phyloP scores from a whole-genome alignment of 2,329 filamentous ascomycete species.

The Colletotrichum graminicola region DNA sequence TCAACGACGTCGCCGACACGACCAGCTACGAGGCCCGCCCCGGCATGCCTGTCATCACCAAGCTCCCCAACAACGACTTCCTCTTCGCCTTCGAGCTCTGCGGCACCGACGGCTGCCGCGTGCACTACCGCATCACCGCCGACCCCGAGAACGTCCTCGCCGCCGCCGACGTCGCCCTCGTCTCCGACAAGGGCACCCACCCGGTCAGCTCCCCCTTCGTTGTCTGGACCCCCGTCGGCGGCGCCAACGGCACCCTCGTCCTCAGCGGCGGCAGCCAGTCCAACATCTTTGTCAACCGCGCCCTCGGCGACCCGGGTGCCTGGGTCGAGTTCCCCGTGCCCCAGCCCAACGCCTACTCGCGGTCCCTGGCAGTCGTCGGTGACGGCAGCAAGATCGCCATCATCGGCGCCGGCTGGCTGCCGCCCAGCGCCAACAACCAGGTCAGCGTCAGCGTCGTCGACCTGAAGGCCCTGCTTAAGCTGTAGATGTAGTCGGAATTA shows the following conservation, averaged over 20 bases:
- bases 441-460: slow-evolving; percentile 54
- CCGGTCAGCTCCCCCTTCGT: slow-evolving; percentile 57
- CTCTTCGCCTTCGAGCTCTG: slow-evolving; percentile 76
- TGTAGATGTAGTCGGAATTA: background rate
- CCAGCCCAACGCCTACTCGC: slow-evolving; percentile 54
- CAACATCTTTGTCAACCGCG: slow-evolving; percentile 58
- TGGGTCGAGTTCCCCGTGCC: slow-evolving; percentile 55
- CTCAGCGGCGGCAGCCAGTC: slow-evolving; percentile 54
- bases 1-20: slow-evolving; percentile 72
- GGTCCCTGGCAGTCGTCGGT: slow-evolving; percentile 52
- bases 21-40: slow-evolving; percentile 71
- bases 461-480: slow-evolving; percentile 43
- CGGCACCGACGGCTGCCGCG: slow-evolving; percentile 58
- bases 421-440: slow-evolving; percentile 60
- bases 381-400: slow-evolving; percentile 54
- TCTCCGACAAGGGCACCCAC: slow-evolving; percentile 48
- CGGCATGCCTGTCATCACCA: slow-evolving; percentile 74
- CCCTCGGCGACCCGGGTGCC: slow-evolving; percentile 51
- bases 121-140: slow-evolving; percentile 58
- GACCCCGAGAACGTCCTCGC: slow-evolving; percentile 53
- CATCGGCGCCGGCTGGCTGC: slow-evolving; percentile 58
- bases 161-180: slow-evolving; percentile 49
- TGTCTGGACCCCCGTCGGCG: slow-evolving; percentile 58
- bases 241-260: slow-evolving; percentile 60
- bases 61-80: slow-evolving; percentile 70